Evolutionary conservation across 2,329 filamentous ascomycete genomes (phyloP), one percentile per base, ranked within the genome.

Genomic region (Cladorrhinum sp.): DNA sequence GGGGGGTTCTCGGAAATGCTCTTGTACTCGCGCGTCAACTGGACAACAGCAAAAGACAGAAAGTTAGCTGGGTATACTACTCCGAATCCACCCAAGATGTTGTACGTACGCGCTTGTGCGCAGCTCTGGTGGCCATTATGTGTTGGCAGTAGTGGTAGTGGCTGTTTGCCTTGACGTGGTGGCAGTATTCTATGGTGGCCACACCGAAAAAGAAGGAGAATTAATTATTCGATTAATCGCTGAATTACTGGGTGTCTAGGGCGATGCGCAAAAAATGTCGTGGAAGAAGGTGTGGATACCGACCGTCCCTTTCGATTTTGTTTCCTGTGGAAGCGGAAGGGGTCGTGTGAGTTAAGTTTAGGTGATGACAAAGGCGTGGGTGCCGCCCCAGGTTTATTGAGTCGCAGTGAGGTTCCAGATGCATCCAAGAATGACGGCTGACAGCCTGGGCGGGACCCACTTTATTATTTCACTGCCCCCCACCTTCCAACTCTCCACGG

Each of bases 1-100:
- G 92, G 92, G 10, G 93, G 92, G 69, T 92, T 93, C 69, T 85
- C 80, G 16, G 81, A 79, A 66, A 86, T 86, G 63, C 79, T 77
- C 73, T 85, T 86, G 77, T 83, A 86, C 70, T 86, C 84, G 74
- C 82, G 81, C 67, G 84, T 84, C 73, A 85, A 80, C 82, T 85
- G 50, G 29, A 60, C n/a, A 65, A 10, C 22, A 13, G 4, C 20
- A 8, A 41, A 38, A 22, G 6, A 50, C 36, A 12, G 18, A 16
- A 27, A 49, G 36, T 66, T 53, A 63, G 58, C 7, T 3, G 20
- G 4, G 22, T n/a, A n/a, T 25, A 16, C 38, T 7, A n/a, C 4
- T 22, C 9, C 6, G 12, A 12, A 13, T 16, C 6, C 20, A 25
- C 8, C n/a, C 20, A 4, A 22, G n/a, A 45, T 27, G 13, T 1